Evolutionary conservation across 768 basidiomycete genomes (phyloP).

Genomic region (Lentinula detonsa): DNA sequence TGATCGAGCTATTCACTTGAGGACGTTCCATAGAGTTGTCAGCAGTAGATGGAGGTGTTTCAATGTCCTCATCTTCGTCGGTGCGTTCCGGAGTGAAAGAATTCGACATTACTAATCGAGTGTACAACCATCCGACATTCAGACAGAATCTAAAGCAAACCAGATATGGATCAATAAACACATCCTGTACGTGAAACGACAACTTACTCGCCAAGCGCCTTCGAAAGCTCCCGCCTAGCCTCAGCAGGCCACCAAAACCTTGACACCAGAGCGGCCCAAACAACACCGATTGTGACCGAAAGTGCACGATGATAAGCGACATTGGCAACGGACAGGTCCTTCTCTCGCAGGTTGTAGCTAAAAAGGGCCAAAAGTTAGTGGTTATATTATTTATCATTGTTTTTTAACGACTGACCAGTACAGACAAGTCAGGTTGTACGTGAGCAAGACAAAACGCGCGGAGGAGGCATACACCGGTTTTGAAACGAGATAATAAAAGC

Average conservation of each 20-base stretch:
- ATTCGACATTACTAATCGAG: conserved; percentile 83
- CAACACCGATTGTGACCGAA: conserved; percentile 78
- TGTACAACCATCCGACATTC: conserved; percentile 93
- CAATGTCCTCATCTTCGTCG: conserved; percentile 13
- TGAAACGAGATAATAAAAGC: conserved; percentile 85
- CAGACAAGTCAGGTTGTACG: conserved; percentile 85
- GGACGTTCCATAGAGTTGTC: conserved; percentile 12
- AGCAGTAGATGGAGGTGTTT: not conserved
- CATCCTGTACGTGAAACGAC: not conserved
- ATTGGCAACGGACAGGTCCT: conserved; percentile 50
- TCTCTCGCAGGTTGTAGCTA: conserved; percentile 77
- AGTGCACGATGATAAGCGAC: conserved; percentile 76
- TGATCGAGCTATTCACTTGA: conserved; percentile 56
- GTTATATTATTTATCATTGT: not conserved
- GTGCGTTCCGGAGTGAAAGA: conserved; percentile 55
- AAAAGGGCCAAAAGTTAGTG: not conserved
- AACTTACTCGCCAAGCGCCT: conserved; percentile 76
- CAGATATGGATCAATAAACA: not conserved
- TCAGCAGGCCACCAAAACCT: conserved; percentile 96
- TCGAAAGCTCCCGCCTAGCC: conserved; percentile 81
- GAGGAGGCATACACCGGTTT: conserved; percentile 72
- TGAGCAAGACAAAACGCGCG: conserved; percentile 75
- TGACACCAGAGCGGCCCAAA: conserved; percentile 87
- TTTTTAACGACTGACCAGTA: conserved; percentile 36
- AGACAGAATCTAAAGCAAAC: conserved; percentile 66